Evolutionary conservation across 2,329 filamentous ascomycete species (phyloP), one percentile per base, ranked within the genome.

Genomic region (Fusarium tjaetaba): DNA sequence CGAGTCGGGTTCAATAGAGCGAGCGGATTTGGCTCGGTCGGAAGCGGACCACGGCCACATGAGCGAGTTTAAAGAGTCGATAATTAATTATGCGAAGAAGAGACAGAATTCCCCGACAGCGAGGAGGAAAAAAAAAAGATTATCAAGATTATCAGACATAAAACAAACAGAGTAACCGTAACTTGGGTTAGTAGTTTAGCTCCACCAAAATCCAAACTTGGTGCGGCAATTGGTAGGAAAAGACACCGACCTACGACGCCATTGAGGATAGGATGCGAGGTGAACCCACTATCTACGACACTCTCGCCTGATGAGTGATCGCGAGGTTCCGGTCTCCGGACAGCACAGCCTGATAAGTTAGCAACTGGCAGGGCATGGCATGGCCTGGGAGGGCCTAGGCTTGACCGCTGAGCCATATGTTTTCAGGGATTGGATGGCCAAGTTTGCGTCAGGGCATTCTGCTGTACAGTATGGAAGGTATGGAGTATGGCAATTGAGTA

Each of bases 281-380:
- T 49, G 68, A 76, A 71, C 61, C 68, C 74, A 72, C 72, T 58
- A 48, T 36, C 68, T 72, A 70, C 63, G 68, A 69, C 65, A 73
- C 46, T 61, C 61, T 75, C 72, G 69, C 48, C 72, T 74, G 72
- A 74, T 71, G 66, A 71, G 64, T 53, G 48, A 61, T 60, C 71
- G 59, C 65, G 52, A 72, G 60, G 52, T 77, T 76, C 76, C 74
- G 76, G 66, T 76, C 65, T 68, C 76, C 76, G 76, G 76, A 75
- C 68, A 68, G 76, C 70, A 74, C 70, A 71, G 76, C 73, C 48
- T 38, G 36, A n/a, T n/a, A n/a, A n/a, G n/a, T 18, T 20, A 51
- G 76, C 70, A 76, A 68, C 41, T 63, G 58, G 45, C 45, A 48
- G 20, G 26, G 18, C 13, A 24, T 63, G 57, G 26, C 45, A 48